Evolutionary conservation across 1,284 basidiomycete species (phyloP).

Genomic region (Boletus semigastroideus): DNA sequence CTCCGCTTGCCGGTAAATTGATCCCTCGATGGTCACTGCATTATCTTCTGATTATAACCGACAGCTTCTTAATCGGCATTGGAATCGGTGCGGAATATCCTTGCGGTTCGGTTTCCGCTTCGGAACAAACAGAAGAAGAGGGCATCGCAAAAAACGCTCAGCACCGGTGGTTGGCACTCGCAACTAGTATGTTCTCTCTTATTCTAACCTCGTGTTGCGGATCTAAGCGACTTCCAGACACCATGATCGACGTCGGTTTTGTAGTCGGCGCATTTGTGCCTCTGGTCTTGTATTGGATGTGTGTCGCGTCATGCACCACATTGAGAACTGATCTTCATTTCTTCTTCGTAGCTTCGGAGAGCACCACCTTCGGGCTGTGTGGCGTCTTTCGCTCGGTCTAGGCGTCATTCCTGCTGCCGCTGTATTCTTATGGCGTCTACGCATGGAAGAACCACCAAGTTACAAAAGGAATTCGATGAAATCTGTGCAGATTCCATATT

Average conservation of each 20-base stretch:
- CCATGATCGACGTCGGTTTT: constrained; percentile 90
- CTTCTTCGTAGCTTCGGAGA: constrained; percentile 59
- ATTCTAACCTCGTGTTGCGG: not conserved
- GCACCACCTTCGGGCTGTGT: constrained; percentile 80
- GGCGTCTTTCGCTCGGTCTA: constrained; percentile 88
- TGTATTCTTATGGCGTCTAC: constrained; percentile 85
- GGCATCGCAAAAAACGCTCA: constrained; percentile 77
- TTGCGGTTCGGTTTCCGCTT: constrained; percentile 87
- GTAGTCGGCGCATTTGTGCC: constrained; percentile 83
- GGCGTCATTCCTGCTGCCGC: constrained; percentile 80
- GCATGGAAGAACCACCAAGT: constrained; percentile 77
- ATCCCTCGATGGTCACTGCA: not conserved
- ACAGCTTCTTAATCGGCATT: constrained; percentile 76
- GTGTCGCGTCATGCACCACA: constrained; percentile 24
- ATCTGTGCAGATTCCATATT: constrained; percentile 71
- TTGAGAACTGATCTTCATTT: not conserved
- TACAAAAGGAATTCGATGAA: constrained; percentile 80
- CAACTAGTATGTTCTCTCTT: constrained; percentile 61
- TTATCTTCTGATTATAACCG: not conserved
- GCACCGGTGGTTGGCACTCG: constrained; percentile 84
- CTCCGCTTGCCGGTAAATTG: constrained; percentile 69
- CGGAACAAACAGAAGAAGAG: constrained; percentile 86
- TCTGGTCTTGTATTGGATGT: constrained; percentile 86
- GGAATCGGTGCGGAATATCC: constrained; percentile 91
- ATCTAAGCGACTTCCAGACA: constrained; percentile 43